Evolutionary conservation across 139 green algal genomes (phyloP), one percentile per base, ranked within the genome.

Genomic region (Chlorella sp.): DNA sequence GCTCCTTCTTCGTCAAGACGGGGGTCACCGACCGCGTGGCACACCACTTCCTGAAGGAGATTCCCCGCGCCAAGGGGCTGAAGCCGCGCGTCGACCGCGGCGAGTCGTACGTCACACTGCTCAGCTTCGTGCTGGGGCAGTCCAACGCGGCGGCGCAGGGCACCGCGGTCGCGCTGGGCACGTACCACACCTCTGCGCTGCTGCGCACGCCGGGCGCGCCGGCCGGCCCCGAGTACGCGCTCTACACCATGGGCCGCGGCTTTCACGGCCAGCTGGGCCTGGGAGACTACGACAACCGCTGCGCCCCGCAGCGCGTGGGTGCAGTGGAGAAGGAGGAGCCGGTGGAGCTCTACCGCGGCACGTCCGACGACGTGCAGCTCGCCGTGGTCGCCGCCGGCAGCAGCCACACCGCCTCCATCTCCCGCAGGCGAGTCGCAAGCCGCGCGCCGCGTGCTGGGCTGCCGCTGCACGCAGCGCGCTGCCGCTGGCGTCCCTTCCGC

Each of bases 261-360:
- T 97, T 96, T 59, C 89, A 97, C 80, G 92, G 92, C 11, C 91
- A 96, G 82, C 82, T 97, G 19, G 91, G 91, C 25, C 75, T 81
- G 27, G 70, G 71, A 14, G 36, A 74, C n/a, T 90, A 85, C 61
- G 74, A 83, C 17, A 81, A 82, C 62, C 42, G 63, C 11, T 50
- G 53, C n/a, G 27, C 33, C 59, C 61, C 58, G 43, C 76, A 82
- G 61, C 35, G 27, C 42, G 67, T 77, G 67, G 27, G 77, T 73
- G 65, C 51, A 35, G 82, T 89, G 14, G 90, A 87, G 67, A 76
- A 83, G 15, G 62, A 79, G 11, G 8, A 35, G 50, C 46, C 59
- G 46, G 65, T 73, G 46, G 17, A 61, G 31, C 50, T 79, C 12
- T 79, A 72, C 41, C 65, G 67, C 45, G 59, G 61, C 38, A 60